These are phyloP conservation scores for Shiraia bambusicola DNA, from an alignment of 2,329 filamentous ascomycete genomes.

Conservation along the genomic window DNA sequence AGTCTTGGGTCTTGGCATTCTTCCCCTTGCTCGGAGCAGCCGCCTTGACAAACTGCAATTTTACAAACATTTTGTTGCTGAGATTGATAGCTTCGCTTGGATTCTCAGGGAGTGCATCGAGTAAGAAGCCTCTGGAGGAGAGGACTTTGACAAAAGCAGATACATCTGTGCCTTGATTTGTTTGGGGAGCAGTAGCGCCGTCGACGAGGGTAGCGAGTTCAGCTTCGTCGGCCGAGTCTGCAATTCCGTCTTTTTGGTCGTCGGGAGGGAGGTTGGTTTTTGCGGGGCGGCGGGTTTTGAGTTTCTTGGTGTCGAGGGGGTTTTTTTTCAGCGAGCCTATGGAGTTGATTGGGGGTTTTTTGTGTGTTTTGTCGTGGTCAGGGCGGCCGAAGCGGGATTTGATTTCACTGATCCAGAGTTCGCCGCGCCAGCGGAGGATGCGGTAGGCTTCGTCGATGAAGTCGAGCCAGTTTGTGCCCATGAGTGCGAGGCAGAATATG, in stretches of 20 bases:
- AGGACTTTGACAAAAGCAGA: slow-evolving; percentile 84
- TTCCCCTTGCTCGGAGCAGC: slow-evolving; percentile 74
- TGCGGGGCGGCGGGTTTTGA: not conserved
- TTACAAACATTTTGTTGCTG: slow-evolving; percentile 97
- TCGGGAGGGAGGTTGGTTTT: no score
- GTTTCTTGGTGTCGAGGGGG: not conserved
- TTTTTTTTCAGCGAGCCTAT: slow-evolving; percentile 56
- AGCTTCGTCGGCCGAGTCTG: slow-evolving; percentile 58
- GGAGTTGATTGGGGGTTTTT: slow-evolving; percentile 61
- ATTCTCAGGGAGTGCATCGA: slow-evolving; percentile 58
- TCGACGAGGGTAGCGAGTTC: slow-evolving; percentile 67
- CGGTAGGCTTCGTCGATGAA: slow-evolving; percentile 96
- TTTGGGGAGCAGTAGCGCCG: slow-evolving; percentile 63
- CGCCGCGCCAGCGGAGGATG: slow-evolving; percentile 87
- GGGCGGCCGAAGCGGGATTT: slow-evolving; percentile 82
- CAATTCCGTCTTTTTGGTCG: slow-evolving; percentile 49
- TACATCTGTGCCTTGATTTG: slow-evolving; percentile 76
- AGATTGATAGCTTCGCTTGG: slow-evolving; percentile 70
- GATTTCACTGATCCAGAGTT: slow-evolving; percentile 96
- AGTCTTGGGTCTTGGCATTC: slow-evolving; percentile 52
- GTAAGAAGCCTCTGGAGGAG: slow-evolving; percentile 79
- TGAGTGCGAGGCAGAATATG: slow-evolving; percentile 93
- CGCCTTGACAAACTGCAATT: slow-evolving; percentile 92
- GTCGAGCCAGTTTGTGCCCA: slow-evolving; percentile 98
- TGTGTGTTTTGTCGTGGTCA: slow-evolving; percentile 51